phyloP scores from a whole-genome alignment of 2,329 filamentous ascomycete species.

The Balansia obtecta region DNA sequence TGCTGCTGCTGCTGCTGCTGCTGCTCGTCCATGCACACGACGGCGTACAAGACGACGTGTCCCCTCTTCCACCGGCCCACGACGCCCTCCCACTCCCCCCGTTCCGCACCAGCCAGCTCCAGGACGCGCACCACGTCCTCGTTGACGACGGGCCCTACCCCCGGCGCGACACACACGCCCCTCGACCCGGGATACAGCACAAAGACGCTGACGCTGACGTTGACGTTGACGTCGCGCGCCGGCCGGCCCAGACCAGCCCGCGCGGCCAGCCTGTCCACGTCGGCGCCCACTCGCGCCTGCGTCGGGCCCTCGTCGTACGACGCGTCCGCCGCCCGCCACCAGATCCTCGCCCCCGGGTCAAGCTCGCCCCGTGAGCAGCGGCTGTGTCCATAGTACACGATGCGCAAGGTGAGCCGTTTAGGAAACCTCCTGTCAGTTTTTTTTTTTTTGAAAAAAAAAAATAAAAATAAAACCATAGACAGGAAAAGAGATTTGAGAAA shows the following conservation, averaged over 20 bases:
- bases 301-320: not conserved
- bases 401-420: not conserved
- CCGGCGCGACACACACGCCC: not conserved
- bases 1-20: no score
- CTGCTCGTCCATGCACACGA: not conserved
- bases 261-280: not conserved
- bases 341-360: not conserved
- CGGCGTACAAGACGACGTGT: not conserved
- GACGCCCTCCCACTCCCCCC: slow-evolving; percentile 13
- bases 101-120: not conserved
- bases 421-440: no score
- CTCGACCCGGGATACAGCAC: not conserved
- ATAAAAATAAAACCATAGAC: no score
- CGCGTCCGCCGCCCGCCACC: slow-evolving; percentile 2
- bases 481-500: no score
- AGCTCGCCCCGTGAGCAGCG: no score
- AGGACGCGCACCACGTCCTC: not conserved
- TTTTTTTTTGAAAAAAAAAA: no score
- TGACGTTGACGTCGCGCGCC: not conserved
- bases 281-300: not conserved
- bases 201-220: not conserved
- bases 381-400: slow-evolving; percentile 5
- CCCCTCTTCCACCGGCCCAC: slow-evolving; percentile 4
- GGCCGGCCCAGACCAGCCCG: not conserved
- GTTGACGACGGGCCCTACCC: not conserved